phyloP scores from a whole-genome alignment of 805 yeast species.

The Brettanomyces custersianus region DNA sequence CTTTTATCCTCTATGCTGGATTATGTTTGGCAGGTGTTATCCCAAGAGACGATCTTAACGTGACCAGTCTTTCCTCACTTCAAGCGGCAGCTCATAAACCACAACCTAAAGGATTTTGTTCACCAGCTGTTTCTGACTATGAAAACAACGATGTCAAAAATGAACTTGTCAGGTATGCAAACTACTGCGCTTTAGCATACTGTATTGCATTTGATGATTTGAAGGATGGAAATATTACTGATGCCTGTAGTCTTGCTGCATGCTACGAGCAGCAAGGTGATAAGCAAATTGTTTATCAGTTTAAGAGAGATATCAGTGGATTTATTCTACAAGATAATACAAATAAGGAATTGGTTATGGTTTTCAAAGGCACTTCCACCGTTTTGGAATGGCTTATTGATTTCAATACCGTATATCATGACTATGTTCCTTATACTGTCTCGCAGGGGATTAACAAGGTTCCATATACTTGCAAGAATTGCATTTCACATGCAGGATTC shows the following conservation, averaged over 20 bases:
- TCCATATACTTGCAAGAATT: slow-evolving; percentile 34
- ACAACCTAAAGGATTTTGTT: no score
- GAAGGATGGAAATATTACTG: slow-evolving; percentile 16
- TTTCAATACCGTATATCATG: slow-evolving; percentile 36
- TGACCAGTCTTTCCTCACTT: no score
- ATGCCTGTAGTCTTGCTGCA: slow-evolving; percentile 27
- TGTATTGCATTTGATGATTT: slow-evolving; percentile 23
- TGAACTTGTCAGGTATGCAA: slow-evolving; percentile 12
- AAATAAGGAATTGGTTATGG: slow-evolving; percentile 34
- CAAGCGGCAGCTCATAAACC: no score
- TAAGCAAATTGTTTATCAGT: slow-evolving; percentile 30
- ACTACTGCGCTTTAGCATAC: slow-evolving; percentile 26
- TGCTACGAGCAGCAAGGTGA: slow-evolving; percentile 17
- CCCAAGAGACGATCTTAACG: no score
- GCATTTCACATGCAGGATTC: slow-evolving; percentile 62
- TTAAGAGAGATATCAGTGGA: slow-evolving; percentile 46
- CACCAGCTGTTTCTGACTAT: no score
- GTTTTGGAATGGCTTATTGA: slow-evolving; percentile 59
- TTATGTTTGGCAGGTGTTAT: no score
- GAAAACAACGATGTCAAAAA: no score
- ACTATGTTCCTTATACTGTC: slow-evolving; percentile 34
- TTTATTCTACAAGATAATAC: slow-evolving; percentile 41
- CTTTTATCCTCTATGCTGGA: no score
- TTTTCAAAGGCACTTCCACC: slow-evolving; percentile 58
- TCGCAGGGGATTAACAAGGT: slow-evolving; percentile 6